A percentile compares a stretch with the other conserved stretches of the same genome.
phyloP scores from a whole-genome alignment of 1,284 basidiomycete genomes.

The Trichosporon faecale region DNA sequence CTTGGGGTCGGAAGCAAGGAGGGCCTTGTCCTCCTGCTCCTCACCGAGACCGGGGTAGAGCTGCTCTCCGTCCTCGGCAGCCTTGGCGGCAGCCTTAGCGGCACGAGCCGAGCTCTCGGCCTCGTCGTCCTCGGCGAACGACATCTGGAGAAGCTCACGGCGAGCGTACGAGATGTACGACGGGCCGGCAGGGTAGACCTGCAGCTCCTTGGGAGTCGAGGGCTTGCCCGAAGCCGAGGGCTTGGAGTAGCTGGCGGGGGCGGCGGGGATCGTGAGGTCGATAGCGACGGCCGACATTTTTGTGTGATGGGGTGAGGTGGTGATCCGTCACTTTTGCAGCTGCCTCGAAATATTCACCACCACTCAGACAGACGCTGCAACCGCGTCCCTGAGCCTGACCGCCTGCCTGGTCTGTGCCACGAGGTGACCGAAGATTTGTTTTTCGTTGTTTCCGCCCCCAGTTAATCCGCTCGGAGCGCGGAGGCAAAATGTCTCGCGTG shows the following conservation, averaged over 20 bases:
- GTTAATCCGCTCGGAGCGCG: background rate
- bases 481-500: background rate
- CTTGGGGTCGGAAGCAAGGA: conserved; percentile 82
- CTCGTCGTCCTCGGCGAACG: conserved; percentile 74
- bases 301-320: conserved; percentile 14
- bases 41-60: conserved; percentile 91
- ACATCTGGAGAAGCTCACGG: conserved; percentile 67
- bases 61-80: conserved; percentile 59
- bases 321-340: background rate
- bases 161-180: conserved; percentile 78
- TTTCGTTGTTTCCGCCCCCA: background rate
- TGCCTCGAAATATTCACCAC: background rate
- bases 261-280: conserved; percentile 46
- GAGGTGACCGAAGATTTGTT: background rate
- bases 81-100: conserved; percentile 59
- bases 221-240: conserved; percentile 44
- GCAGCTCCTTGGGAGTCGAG: conserved; percentile 51
- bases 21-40: conserved; percentile 73
- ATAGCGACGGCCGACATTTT: conserved; percentile 50
- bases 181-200: conserved; percentile 73
- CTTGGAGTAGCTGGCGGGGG: conserved; percentile 48
- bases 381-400: background rate
- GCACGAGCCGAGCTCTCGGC: conserved; percentile 46
- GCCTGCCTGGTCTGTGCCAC: background rate
- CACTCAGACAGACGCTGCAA: background rate